Conservation (phyloP, 2,329 filamentous ascomycete genomes). For the Curvularia lunata region DNA sequence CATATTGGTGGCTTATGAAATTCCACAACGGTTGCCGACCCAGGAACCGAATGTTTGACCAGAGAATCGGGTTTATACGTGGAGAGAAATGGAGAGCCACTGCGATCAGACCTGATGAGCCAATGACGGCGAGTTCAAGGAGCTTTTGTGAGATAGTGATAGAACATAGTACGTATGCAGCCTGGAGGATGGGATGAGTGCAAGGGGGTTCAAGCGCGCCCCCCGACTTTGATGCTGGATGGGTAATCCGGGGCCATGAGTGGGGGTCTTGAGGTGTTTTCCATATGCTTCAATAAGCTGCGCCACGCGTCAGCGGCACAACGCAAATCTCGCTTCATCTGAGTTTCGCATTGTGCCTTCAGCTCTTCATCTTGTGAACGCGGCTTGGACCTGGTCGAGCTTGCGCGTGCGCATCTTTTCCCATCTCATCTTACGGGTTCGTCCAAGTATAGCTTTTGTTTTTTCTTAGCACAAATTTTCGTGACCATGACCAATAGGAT, state of each 20-base stretch:
- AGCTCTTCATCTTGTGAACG: not conserved
- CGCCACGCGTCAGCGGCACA: not conserved
- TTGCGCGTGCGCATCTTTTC: not conserved
- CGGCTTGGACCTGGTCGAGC: not conserved
- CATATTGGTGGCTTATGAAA: conserved; percentile 8
- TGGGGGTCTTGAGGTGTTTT: conserved; percentile 1
- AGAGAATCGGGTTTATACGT: not conserved
- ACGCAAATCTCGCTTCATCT: not conserved
- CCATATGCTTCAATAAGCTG: not conserved
- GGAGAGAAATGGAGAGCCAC: not conserved
- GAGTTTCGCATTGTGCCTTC: not conserved
- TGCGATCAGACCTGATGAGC: not conserved
- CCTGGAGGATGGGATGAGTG: not conserved
- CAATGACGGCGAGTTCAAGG: not conserved
- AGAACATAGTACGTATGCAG: not conserved
- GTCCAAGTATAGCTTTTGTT: not conserved
- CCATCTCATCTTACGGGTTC: not conserved
- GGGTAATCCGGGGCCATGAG: not conserved
- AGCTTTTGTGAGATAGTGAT: not conserved
- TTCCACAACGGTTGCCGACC: not conserved
- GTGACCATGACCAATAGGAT: not conserved
- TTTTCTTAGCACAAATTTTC: not conserved
- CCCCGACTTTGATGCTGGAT: not conserved
- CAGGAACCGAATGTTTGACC: not conserved
- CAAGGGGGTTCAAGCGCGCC: not conserved